Percentiles rank a stretch among this genome's conserved stretches.
Conservation (phyloP, 257 asterid genomes). For the Echium plantagineum region DNA sequence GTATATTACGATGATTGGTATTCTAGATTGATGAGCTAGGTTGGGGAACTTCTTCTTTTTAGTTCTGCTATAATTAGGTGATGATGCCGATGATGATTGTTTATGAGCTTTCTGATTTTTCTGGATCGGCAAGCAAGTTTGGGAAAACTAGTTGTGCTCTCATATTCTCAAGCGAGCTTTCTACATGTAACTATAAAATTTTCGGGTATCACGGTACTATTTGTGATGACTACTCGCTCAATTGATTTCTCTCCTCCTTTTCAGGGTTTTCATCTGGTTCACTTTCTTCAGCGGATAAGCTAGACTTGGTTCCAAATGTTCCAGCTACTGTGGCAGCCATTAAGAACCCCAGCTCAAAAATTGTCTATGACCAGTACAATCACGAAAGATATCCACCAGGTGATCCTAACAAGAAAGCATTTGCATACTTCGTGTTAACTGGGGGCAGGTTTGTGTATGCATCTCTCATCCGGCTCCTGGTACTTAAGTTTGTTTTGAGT, state of each 20-base stretch:
- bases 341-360: slow-evolving; percentile 61
- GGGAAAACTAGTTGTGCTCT: neutral
- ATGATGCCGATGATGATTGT: neutral
- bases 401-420: slow-evolving; percentile 81
- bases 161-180: neutral
- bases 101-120: neutral
- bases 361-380: slow-evolving; percentile 59
- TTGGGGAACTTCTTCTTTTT: neutral
- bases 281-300: slow-evolving; percentile 24
- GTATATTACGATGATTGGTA: no score
- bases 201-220: neutral
- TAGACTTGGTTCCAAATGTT: slow-evolving; percentile 20
- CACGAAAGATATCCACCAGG: slow-evolving; percentile 76
- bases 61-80: neutral
- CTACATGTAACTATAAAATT: neutral
- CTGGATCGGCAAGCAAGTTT: neutral
- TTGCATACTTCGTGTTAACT: slow-evolving; percentile 60
- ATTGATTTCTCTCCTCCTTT: slow-evolving; percentile 8
- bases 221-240: neutral
- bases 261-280: slow-evolving; percentile 48
- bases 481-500: slow-evolving; percentile 68
- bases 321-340: slow-evolving; percentile 56
- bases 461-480: slow-evolving; percentile 65
- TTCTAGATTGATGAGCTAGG: neutral
- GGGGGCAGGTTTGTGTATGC: slow-evolving; percentile 85